These are phyloP conservation scores for Erodium trifolium DNA, from an alignment of 441 rosid genomes.

Conservation along the genomic window DNA sequence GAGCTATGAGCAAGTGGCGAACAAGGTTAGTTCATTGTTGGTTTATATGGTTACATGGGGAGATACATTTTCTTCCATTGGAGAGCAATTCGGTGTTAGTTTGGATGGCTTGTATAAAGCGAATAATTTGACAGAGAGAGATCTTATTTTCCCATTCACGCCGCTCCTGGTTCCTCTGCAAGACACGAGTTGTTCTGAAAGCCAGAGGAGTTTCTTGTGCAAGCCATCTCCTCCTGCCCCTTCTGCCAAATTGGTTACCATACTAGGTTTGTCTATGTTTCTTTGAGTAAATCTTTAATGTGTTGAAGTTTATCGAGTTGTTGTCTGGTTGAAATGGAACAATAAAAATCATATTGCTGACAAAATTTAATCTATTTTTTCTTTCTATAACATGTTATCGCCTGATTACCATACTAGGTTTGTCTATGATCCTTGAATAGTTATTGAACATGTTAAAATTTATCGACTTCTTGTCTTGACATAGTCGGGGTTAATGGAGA, in stretches of 20 bases:
- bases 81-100: not conserved
- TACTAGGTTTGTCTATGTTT: not conserved
- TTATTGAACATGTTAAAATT: too few species aligned
- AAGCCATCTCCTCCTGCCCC: not conserved
- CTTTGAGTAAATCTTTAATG: not conserved
- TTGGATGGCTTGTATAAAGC: not conserved
- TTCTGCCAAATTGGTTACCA: not conserved
- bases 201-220: constrained; percentile 1
- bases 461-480: too few species aligned
- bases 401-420: too few species aligned
- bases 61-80: not conserved
- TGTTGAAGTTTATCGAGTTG: too few species aligned
- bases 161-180: not conserved
- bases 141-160: not conserved
- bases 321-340: too few species aligned
- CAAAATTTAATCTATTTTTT: too few species aligned
- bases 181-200: not conserved
- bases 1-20: not conserved
- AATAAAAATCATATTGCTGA: too few species aligned
- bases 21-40: not conserved
- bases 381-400: too few species aligned
- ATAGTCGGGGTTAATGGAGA: too few species aligned
- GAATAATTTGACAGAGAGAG: not conserved
- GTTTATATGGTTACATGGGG: not conserved
- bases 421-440: too few species aligned